Conservation (phyloP, 139 green algal genomes). For the Tetradesmus obliquus region DNA sequence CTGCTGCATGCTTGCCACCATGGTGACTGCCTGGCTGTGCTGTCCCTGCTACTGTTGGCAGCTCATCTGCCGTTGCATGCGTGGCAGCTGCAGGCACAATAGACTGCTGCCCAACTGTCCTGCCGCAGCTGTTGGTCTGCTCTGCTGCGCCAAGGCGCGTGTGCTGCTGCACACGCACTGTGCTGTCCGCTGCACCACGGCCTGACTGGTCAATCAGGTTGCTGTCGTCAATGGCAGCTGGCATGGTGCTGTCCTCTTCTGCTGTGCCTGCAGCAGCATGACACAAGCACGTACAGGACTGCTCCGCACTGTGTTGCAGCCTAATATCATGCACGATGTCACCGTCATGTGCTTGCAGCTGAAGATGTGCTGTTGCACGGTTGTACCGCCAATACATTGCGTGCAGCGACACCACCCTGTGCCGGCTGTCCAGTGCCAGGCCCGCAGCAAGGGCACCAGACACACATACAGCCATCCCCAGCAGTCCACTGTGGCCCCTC, state of each 20-base stretch:
- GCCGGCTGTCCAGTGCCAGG: too few species aligned
- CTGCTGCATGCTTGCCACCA: background rate
- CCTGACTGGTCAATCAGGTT: conserved; percentile 64
- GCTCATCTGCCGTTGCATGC: background rate
- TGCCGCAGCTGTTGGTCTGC: background rate
- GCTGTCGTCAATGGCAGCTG: conserved; percentile 59
- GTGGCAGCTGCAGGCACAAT: background rate
- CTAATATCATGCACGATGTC: background rate
- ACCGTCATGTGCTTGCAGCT: too few species aligned
- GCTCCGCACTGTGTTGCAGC: background rate
- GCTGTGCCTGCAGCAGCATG: background rate
- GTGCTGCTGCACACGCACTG: conserved; percentile 8
- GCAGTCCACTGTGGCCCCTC: too few species aligned
- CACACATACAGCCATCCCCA: too few species aligned
- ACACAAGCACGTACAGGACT: background rate
- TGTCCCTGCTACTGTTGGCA: background rate
- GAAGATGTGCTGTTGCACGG: too few species aligned
- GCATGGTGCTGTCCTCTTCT: conserved; percentile 7
- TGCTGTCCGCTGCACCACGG: background rate
- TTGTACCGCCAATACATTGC: too few species aligned
- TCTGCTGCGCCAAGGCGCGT: background rate
- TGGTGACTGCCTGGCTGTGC: background rate
- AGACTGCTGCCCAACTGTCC: conserved; percentile 13
- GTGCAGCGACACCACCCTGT: too few species aligned
- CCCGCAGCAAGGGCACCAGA: too few species aligned